Conservation (phyloP, 148 eudicot genomes). For the Salicornia ramosissima region DNA sequence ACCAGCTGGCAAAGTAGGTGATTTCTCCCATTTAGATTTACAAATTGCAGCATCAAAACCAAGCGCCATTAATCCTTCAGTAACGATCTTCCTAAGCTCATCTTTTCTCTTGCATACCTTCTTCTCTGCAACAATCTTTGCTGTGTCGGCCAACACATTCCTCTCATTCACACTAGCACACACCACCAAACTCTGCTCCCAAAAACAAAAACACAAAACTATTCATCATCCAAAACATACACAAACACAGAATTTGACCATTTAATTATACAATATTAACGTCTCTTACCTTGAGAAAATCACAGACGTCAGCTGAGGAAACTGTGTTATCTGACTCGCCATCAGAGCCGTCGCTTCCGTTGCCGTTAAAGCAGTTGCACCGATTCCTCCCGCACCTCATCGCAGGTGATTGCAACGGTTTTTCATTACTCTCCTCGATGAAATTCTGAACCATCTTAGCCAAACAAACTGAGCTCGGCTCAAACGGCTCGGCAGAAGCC, state of each 20-base stretch:
- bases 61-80: slow-evolving; percentile 44
- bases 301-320: slow-evolving; percentile 42
- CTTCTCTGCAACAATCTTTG: slow-evolving; percentile 62
- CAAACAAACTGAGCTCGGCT: slow-evolving; percentile 82
- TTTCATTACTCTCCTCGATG: slow-evolving; percentile 64
- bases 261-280: no score
- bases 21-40: slow-evolving; percentile 83
- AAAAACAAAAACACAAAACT: background rate
- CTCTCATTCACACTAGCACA: slow-evolving; percentile 58
- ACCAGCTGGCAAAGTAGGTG: slow-evolving; percentile 80
- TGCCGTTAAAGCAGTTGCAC: slow-evolving; percentile 73
- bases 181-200: slow-evolving; percentile 56
- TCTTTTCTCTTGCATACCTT: slow-evolving; percentile 54
- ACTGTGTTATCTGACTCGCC: slow-evolving; percentile 31
- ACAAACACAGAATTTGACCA: no score
- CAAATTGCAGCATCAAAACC: slow-evolving; percentile 80
- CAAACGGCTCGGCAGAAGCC: slow-evolving; percentile 36
- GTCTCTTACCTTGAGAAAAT: slow-evolving; percentile 56
- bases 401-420: slow-evolving; percentile 27
- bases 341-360: slow-evolving; percentile 51
- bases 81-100: slow-evolving; percentile 51
- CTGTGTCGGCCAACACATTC: slow-evolving; percentile 67
- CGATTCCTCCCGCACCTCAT: slow-evolving; percentile 41
- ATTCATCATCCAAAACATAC: background rate
- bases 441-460: slow-evolving; percentile 90